Base-by-base conservation (phyloP, 108 stramenopile species). In the Cyclostephanos tholiformis region DNA sequence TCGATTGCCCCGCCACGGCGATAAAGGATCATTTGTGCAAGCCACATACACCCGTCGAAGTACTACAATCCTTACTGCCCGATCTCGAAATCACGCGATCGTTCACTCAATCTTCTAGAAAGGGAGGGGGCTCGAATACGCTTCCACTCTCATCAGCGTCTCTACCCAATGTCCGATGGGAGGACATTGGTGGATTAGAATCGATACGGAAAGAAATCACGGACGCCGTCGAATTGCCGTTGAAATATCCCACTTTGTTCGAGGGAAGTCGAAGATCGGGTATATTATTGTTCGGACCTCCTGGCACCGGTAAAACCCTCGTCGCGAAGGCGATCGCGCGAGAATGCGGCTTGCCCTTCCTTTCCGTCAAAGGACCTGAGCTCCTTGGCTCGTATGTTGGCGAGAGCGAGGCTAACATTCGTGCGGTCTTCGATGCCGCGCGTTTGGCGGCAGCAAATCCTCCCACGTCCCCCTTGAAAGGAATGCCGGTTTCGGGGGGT, bases 281-380 rank as follows among this genome's bases (percentile, higher is more conserved):
- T 4, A 95, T 99, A 49, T 72, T 98, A 19, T 70, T 94, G 19
- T 91, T 94, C 71, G 94, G 90, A 8, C 90, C 93, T 0, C 93
- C 93, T 0, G 86, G 97, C 7, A 95, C 90, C 55, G 96, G 92
- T 52, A 86, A 99, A 85, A 99, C 99, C 14, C 85, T 99, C 63
- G 97, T 99, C 19, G 99, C 99, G 57, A 99, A 99, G 71, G 98
- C 98, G 1, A 98, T 99, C 6, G 99, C 99, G 26, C 88, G 93
- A 26, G 99, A 99, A 82, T 99, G 98, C 75, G 89, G 92, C 0
- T 67, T 99, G 22, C 95, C 96, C 7, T 99, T 99, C 71, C 72
- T 99, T 53, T 93, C 93, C 1, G 88, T 98, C 73, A 98, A 97
- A 76, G 98, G 98, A 0, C 92, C 93, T 13, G 93, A 95, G 61